Conservation (phyloP, 192 early-diverging fungal species). For the Helicostylum pulchrum region DNA sequence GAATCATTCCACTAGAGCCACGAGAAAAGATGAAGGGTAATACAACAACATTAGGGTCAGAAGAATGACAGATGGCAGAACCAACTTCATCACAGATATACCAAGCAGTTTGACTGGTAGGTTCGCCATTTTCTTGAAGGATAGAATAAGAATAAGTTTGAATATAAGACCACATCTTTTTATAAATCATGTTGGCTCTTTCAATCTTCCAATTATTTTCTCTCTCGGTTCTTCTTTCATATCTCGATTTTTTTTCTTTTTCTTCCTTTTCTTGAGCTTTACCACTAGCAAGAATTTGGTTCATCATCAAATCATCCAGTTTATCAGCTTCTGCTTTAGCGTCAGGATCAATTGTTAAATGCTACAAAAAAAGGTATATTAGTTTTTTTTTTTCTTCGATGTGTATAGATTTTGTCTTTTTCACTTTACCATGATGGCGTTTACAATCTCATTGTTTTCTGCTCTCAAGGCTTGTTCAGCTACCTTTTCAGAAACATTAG, state of each 20-base stretch:
- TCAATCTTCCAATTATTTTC: slow-evolving; percentile 30
- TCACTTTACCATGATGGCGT: slow-evolving; percentile 68
- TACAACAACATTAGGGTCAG: slow-evolving; percentile 57
- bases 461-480: slow-evolving; percentile 88
- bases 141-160: slow-evolving; percentile 54
- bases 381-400: neutral
- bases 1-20: slow-evolving; percentile 46
- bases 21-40: slow-evolving; percentile 61
- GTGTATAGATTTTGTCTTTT: neutral
- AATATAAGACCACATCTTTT: slow-evolving; percentile 47
- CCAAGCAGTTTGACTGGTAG: slow-evolving; percentile 47
- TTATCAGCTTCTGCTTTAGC: slow-evolving; percentile 39
- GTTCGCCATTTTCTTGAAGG: slow-evolving; percentile 41
- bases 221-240: slow-evolving; percentile 20
- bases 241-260: slow-evolving; percentile 25
- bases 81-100: slow-evolving; percentile 51
- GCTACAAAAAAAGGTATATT: slow-evolving; percentile 31
- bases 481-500: slow-evolving; percentile 73
- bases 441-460: slow-evolving; percentile 88
- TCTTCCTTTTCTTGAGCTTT: slow-evolving; percentile 34
- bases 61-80: slow-evolving; percentile 58
- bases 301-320: slow-evolving; percentile 42
- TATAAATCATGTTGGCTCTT: slow-evolving; percentile 34
- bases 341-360: slow-evolving; percentile 36
- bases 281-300: slow-evolving; percentile 30